These are phyloP conservation scores for Lotmaria passim DNA, from an alignment of 208 protist genomes.

Conservation along the genomic window DNA sequence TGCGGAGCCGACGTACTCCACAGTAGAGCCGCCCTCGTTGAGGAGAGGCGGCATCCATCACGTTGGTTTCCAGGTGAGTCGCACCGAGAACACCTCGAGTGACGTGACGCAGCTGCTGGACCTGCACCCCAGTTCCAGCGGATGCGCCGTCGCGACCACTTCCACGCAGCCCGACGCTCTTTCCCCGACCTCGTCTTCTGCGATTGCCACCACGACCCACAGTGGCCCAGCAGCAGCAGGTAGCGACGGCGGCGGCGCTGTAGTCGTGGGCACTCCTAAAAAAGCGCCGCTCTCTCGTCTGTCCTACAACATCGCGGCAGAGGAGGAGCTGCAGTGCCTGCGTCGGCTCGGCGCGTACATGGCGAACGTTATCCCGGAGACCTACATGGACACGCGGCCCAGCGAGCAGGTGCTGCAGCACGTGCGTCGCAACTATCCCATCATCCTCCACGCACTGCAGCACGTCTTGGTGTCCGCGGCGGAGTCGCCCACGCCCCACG, in stretches of 20 bases:
- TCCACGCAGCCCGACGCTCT: slow-evolving; percentile 3
- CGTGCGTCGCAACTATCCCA: slow-evolving; percentile 46
- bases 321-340: slow-evolving; percentile 25
- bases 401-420: slow-evolving; percentile 25
- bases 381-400: slow-evolving; percentile 64
- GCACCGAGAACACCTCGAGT: not conserved
- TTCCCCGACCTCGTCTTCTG: not conserved
- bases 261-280: not conserved
- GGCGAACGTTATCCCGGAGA: slow-evolving; percentile 52
- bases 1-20: slow-evolving; percentile 5
- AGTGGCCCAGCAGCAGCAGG: not conserved
- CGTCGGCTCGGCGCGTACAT: slow-evolving; percentile 39
- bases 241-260: not conserved
- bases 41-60: not conserved
- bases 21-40: not conserved
- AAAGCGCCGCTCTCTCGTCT: not conserved
- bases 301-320: slow-evolving; percentile 21
- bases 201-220: no score
- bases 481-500: not conserved
- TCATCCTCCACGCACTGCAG: slow-evolving; percentile 41
- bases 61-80: no score
- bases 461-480: slow-evolving; percentile 28
- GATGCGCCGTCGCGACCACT: not conserved
- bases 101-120: slow-evolving; percentile 7
- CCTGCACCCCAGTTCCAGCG: slow-evolving; percentile 6